phyloP scores from a whole-genome alignment of 768 basidiomycete species.

The Crucibulum laeve region DNA sequence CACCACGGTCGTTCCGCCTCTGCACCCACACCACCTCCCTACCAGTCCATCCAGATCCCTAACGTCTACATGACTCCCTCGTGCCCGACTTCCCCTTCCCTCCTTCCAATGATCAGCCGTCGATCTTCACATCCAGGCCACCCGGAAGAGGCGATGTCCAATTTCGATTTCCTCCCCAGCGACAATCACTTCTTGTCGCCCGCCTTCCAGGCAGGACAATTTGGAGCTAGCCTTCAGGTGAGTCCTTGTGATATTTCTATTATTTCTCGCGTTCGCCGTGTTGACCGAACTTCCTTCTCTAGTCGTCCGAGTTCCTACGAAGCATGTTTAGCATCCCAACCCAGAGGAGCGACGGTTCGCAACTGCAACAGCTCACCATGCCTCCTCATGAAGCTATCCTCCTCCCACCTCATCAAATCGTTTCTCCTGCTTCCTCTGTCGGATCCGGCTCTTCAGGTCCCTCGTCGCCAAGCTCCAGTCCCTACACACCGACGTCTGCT shows the following conservation, averaged over 20 bases:
- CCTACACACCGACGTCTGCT: slow-evolving; percentile 43
- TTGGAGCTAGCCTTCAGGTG: slow-evolving; percentile 45
- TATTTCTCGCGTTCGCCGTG: neutral
- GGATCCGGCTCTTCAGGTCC: slow-evolving; percentile 45
- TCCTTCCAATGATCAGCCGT: slow-evolving; percentile 55
- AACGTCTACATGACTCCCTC: slow-evolving; percentile 55
- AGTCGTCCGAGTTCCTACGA: slow-evolving; percentile 49
- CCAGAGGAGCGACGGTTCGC: slow-evolving; percentile 15
- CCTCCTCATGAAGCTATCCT: slow-evolving; percentile 28
- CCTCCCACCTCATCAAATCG: slow-evolving; percentile 38
- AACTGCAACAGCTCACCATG: slow-evolving; percentile 40
- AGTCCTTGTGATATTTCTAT: slow-evolving; percentile 8
- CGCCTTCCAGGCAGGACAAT: slow-evolving; percentile 31
- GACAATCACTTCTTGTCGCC: slow-evolving; percentile 33
- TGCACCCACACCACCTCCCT: slow-evolving; percentile 64
- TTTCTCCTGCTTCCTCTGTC: slow-evolving; percentile 47
- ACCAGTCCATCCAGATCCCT: slow-evolving; percentile 68
- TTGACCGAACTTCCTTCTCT: neutral
- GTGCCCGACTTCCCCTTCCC: slow-evolving; percentile 60
- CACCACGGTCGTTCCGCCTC: slow-evolving; percentile 37
- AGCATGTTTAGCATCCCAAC: slow-evolving; percentile 38
- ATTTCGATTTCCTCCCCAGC: slow-evolving; percentile 54
- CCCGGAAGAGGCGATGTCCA: slow-evolving; percentile 34
- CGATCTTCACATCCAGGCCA: slow-evolving; percentile 51
- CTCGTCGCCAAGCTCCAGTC: slow-evolving; percentile 42